Percentiles rank a stretch among this genome's conserved stretches.
These are phyloP conservation scores for Berkeleyomyces basicola DNA, from an alignment of 2,329 filamentous ascomycete species.

Conservation along the genomic window DNA sequence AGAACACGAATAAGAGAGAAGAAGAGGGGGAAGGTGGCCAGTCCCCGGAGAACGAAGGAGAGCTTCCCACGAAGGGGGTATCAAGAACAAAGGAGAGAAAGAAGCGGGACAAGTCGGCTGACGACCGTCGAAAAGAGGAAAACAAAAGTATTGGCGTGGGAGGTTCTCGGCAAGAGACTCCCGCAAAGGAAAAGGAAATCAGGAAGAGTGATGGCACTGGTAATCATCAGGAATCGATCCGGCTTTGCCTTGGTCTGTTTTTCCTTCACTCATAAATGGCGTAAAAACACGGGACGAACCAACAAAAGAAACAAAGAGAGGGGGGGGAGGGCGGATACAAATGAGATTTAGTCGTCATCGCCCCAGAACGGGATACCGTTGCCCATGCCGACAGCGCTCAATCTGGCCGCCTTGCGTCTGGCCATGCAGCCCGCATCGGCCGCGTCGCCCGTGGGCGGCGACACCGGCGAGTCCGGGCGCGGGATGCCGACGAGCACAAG, in stretches of 20 bases:
- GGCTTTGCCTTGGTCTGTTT: not conserved
- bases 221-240: not conserved
- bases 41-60: not conserved
- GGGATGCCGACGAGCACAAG: slow-evolving; percentile 18
- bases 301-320: not conserved
- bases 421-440: slow-evolving; percentile 18
- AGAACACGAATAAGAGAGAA: not conserved
- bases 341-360: slow-evolving; percentile 22
- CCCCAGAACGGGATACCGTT: slow-evolving; percentile 24
- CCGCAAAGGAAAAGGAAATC: not conserved
- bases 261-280: slow-evolving; percentile 6
- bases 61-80: not conserved
- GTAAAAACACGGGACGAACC: not conserved
- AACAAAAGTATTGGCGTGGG: not conserved
- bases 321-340: not conserved
- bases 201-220: not conserved
- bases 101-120: not conserved
- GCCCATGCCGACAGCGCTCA: slow-evolving; percentile 25
- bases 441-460: slow-evolving; percentile 15
- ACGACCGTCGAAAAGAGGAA: not conserved
- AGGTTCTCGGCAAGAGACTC: not conserved
- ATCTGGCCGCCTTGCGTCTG: slow-evolving; percentile 24
- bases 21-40: not conserved
- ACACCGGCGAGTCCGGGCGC: slow-evolving; percentile 24
- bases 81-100: not conserved